phyloP scores from a whole-genome alignment of 2,329 filamentous ascomycete species.

The Arachnomyces sp. region DNA sequence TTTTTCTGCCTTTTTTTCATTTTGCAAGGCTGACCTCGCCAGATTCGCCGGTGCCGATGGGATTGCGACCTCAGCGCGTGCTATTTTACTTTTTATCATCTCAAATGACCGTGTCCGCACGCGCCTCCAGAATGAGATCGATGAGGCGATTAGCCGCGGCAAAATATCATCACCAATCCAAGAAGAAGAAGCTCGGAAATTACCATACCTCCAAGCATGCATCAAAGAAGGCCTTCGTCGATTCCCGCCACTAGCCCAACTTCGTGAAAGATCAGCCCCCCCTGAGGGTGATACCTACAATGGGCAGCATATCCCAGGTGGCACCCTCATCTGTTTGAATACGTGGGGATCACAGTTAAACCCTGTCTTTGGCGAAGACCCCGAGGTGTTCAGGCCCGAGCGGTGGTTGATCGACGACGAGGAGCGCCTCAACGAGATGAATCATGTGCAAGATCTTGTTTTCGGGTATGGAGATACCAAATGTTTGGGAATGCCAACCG shows the following conservation, averaged over 20 bases:
- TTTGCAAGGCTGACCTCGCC: not conserved
- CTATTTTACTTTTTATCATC: slow-evolving; percentile 10
- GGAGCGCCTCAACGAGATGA: slow-evolving; percentile 1
- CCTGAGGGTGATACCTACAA: slow-evolving; percentile 25
- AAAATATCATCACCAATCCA: slow-evolving; percentile 16
- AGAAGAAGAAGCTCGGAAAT: slow-evolving; percentile 22
- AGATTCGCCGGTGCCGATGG: slow-evolving; percentile 16
- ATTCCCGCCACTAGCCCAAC: slow-evolving; percentile 24
- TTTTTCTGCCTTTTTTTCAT: no score
- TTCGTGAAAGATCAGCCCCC: slow-evolving; percentile 23
- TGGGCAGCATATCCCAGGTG: slow-evolving; percentile 20
- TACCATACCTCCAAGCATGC: slow-evolving; percentile 30
- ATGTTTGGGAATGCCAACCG: slow-evolving; percentile 5
- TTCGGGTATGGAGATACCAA: slow-evolving; percentile 5
- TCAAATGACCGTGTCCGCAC: slow-evolving; percentile 10
- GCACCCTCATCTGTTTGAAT: slow-evolving; percentile 25
- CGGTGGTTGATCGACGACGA: slow-evolving; percentile 14
- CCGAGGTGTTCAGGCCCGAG: slow-evolving; percentile 18
- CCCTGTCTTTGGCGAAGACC: slow-evolving; percentile 17
- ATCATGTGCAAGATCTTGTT: slow-evolving; percentile 5
- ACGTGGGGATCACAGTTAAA: slow-evolving; percentile 25
- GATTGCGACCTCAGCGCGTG: slow-evolving; percentile 13
- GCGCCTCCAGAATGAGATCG: slow-evolving; percentile 16
- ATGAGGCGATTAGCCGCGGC: slow-evolving; percentile 14
- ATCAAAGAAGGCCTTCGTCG: slow-evolving; percentile 32